Evolutionary conservation across 192 early-diverging fungal species (phyloP).

Genomic region (Rhizoclosmatium globosum): DNA sequence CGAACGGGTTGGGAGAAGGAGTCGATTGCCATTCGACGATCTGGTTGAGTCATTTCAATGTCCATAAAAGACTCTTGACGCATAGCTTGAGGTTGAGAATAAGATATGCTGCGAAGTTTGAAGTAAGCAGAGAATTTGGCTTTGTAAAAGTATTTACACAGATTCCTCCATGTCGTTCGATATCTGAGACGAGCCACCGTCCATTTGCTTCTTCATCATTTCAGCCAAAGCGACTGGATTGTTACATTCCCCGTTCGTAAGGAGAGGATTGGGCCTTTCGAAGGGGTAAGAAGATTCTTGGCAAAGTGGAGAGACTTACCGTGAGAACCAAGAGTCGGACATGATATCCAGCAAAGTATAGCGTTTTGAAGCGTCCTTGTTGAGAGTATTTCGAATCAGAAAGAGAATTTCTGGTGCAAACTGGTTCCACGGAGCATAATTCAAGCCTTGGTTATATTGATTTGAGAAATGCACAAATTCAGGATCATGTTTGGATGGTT

Average conservation of each 20-base stretch:
- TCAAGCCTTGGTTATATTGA: constrained; percentile 38
- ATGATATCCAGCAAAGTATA: constrained; percentile 54
- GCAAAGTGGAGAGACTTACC: constrained; percentile 37
- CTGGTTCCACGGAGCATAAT: constrained; percentile 61
- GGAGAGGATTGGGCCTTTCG: constrained; percentile 58
- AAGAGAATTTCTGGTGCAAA: constrained; percentile 46
- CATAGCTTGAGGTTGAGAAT: constrained; percentile 60
- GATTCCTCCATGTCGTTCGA: background rate
- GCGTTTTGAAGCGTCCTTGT: constrained; percentile 52
- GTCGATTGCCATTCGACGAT: constrained; percentile 26
- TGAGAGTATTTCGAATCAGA: constrained; percentile 59
- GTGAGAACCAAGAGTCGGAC: constrained; percentile 60
- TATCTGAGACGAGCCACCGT: background rate
- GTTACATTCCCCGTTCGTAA: constrained; percentile 61
- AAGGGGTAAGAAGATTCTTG: background rate
- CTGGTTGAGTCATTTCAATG: constrained; percentile 20
- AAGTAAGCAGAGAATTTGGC: background rate
- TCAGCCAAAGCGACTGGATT: constrained; percentile 64
- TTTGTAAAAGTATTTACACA: background rate
- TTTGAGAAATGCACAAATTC: constrained; percentile 63
- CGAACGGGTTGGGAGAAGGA: constrained; percentile 59
- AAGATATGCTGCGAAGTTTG: constrained; percentile 38
- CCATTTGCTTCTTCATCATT: constrained; percentile 51
- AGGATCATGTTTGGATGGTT: constrained; percentile 64
- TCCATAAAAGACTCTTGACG: constrained; percentile 41